phyloP scores from a whole-genome alignment of 164 flowering plant genomes.

The Echeveria elegans region DNA sequence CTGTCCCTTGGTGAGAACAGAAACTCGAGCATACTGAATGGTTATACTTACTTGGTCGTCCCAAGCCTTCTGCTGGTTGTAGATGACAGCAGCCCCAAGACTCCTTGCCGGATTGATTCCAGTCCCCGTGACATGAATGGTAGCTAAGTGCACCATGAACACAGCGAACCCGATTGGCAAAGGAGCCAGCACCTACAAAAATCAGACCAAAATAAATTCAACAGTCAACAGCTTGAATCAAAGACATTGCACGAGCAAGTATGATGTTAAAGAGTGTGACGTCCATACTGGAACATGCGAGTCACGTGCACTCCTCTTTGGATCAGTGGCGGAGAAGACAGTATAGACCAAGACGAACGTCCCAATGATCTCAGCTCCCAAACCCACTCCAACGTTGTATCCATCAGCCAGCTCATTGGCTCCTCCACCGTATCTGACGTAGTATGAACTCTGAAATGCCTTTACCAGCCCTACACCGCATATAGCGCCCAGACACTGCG shows the following conservation, averaged over 20 bases:
- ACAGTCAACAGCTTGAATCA: no score
- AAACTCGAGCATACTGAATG: background rate
- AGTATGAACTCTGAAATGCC: conserved; percentile 60
- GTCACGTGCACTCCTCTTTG: conserved; percentile 82
- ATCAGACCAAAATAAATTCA: background rate
- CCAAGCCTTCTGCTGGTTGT: conserved; percentile 73
- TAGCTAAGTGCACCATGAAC: conserved; percentile 55
- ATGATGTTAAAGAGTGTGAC: background rate
- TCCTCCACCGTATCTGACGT: conserved; percentile 19
- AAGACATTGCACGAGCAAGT: background rate
- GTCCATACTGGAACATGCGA: conserved; percentile 88
- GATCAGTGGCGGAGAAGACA: conserved; percentile 73
- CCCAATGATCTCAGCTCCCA: background rate
- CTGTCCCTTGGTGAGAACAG: background rate
- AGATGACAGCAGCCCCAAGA: conserved; percentile 22
- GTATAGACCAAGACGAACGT: background rate
- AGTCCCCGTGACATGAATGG: conserved; percentile 87
- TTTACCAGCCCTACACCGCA: conserved; percentile 69
- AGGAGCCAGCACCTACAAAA: conserved; percentile 76
- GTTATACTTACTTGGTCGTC: conserved; percentile 56
- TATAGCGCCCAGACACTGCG: conserved; percentile 31
- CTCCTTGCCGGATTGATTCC: conserved; percentile 80
- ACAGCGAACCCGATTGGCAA: conserved; percentile 60
- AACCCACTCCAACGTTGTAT: conserved; percentile 60
- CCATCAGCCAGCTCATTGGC: conserved; percentile 28